Evolutionary conservation across 2,329 filamentous ascomycete genomes (phyloP).

Genomic region (Trichoderma sp.): DNA sequence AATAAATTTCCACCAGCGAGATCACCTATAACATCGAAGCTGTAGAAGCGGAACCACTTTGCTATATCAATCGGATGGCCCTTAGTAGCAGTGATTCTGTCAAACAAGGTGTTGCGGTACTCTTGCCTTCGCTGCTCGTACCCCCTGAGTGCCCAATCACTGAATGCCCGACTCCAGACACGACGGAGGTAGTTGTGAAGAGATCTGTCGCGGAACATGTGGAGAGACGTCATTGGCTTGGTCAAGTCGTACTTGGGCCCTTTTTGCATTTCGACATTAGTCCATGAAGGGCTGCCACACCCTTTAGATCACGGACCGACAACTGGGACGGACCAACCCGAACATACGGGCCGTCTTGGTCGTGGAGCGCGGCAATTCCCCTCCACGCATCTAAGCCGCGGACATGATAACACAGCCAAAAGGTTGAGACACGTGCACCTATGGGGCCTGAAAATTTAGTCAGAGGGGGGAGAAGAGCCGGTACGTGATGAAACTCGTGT

Average conservation of each 20-base stretch:
- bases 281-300: neutral
- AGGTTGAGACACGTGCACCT: neutral
- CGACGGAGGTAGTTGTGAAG: neutral
- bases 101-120: neutral
- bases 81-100: neutral
- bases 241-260: neutral
- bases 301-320: neutral
- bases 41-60: slow-evolving; percentile 35
- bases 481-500: neutral
- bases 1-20: slow-evolving; percentile 26
- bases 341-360: neutral
- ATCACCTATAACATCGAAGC: slow-evolving; percentile 41
- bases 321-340: neutral
- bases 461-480: neutral
- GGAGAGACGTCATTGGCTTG: neutral
- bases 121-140: neutral
- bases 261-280: neutral
- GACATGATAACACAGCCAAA: neutral
- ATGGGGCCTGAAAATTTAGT: neutral
- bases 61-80: slow-evolving; percentile 27
- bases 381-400: neutral
- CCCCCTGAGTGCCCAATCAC: neutral
- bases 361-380: neutral
- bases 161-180: neutral
- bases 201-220: neutral